These are phyloP conservation scores for Magnolia sinica DNA, from an alignment of 164 flowering plant genomes.

Conservation along the genomic window DNA sequence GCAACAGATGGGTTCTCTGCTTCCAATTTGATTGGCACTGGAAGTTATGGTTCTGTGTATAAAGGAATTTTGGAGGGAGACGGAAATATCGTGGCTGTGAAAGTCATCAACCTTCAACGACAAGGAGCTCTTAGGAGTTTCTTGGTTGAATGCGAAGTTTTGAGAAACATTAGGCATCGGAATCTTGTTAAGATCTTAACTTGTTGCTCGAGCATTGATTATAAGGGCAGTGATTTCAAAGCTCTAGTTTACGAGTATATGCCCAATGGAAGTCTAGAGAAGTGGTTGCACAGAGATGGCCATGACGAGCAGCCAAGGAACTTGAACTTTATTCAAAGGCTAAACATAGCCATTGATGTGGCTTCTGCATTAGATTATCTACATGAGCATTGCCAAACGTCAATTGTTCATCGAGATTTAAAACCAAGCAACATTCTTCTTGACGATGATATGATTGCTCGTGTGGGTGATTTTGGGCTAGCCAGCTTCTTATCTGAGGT, in stretches of 20 bases:
- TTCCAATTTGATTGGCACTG: neutral
- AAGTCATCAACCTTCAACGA: neutral
- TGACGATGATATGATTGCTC: no score
- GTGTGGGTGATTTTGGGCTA: no score
- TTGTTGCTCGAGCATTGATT: neutral
- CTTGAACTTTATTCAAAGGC: no score
- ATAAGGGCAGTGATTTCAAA: neutral
- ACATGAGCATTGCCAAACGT: no score
- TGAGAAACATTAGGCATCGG: neutral
- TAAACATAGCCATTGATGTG: no score
- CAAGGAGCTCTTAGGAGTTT: neutral
- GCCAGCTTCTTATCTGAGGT: no score
- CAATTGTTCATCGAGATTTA: no score
- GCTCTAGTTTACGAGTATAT: neutral
- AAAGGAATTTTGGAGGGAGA: neutral
- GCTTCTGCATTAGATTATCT: no score
- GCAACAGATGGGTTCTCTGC: neutral
- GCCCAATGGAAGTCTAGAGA: neutral
- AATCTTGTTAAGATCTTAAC: neutral
- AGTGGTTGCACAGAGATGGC: neutral
- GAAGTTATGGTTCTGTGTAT: neutral
- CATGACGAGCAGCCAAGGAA: no score
- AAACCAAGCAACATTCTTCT: no score
- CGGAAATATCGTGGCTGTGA: neutral
- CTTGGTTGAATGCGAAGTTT: neutral